phyloP scores from a whole-genome alignment of 176 grass and related monocot genomes.

The Zizania latifolia region DNA sequence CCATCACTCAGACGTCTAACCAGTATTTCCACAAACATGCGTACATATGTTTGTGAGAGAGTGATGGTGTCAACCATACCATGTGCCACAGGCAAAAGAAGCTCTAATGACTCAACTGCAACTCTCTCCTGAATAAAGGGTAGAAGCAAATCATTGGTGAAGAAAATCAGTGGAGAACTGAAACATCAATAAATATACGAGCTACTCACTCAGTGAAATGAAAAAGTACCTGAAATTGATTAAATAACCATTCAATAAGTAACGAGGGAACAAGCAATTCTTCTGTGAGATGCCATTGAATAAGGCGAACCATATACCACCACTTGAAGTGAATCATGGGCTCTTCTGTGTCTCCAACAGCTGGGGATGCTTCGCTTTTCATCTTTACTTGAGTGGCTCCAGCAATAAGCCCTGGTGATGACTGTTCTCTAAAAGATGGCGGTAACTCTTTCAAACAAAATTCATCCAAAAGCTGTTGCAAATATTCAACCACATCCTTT shows the following conservation, averaged over 20 bases:
- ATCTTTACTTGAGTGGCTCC: constrained; percentile 43
- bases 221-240: constrained; percentile 71
- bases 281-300: constrained; percentile 92
- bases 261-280: constrained; percentile 68
- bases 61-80: constrained; percentile 67
- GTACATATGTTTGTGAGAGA: constrained; percentile 81
- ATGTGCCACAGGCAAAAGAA: constrained; percentile 73
- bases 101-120: constrained; percentile 72
- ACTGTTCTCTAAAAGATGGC: constrained; percentile 59
- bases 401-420: constrained; percentile 51
- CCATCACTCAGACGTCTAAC: constrained; percentile 55
- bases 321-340: constrained; percentile 73
- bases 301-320: constrained; percentile 80
- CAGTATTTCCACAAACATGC: constrained; percentile 66
- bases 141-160: constrained; percentile 30
- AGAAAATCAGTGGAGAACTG: neutral
- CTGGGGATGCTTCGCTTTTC: constrained; percentile 50
- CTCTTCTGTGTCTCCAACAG: constrained; percentile 55
- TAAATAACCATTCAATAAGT: constrained; percentile 67
- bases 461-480: constrained; percentile 86
- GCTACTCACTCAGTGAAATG: neutral
- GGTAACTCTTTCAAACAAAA: constrained; percentile 66
- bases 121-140: constrained; percentile 76
- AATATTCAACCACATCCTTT: constrained; percentile 88
- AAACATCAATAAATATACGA: constrained; percentile 10